These are phyloP conservation scores for Vinca minor DNA, from an alignment of 257 asterid genomes.

Conservation along the genomic window DNA sequence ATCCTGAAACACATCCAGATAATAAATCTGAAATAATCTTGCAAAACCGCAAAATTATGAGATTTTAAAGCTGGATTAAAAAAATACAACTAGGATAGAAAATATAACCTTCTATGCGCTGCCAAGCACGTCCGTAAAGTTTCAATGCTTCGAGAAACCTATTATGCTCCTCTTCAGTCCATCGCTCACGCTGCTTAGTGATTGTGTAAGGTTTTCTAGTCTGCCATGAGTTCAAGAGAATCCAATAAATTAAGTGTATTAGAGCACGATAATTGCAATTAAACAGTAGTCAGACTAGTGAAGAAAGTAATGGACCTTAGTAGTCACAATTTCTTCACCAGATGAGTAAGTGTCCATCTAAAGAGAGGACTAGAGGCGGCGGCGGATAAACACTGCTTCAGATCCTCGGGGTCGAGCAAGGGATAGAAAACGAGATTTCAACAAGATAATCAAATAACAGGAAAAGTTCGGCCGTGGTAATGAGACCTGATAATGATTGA, in stretches of 20 bases:
- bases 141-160: conserved; percentile 86
- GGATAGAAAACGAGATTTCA: conserved; percentile 28
- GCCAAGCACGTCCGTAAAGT: conserved; percentile 99
- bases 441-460: conserved; percentile 26
- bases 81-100: neutral
- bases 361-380: conserved; percentile 24
- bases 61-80: neutral
- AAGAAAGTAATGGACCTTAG: conserved; percentile 44
- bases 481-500: conserved; percentile 45
- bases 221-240: conserved; percentile 33
- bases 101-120: conserved; percentile 81
- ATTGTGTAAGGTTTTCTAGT: conserved; percentile 92
- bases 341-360: conserved; percentile 80
- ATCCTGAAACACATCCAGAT: neutral
- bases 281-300: neutral
- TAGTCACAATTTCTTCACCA: conserved; percentile 72
- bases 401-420: conserved; percentile 27
- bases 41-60: neutral
- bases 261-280: neutral
- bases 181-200: conserved; percentile 92
- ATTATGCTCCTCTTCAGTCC: conserved; percentile 98
- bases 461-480: conserved; percentile 39
- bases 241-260: conserved; percentile 5
- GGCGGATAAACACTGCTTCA: conserved; percentile 46
- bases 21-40: neutral